These are phyloP conservation scores for Pelagophyceae sp. DNA, from an alignment of 352 stramenopile genomes.

Conservation along the genomic window DNA sequence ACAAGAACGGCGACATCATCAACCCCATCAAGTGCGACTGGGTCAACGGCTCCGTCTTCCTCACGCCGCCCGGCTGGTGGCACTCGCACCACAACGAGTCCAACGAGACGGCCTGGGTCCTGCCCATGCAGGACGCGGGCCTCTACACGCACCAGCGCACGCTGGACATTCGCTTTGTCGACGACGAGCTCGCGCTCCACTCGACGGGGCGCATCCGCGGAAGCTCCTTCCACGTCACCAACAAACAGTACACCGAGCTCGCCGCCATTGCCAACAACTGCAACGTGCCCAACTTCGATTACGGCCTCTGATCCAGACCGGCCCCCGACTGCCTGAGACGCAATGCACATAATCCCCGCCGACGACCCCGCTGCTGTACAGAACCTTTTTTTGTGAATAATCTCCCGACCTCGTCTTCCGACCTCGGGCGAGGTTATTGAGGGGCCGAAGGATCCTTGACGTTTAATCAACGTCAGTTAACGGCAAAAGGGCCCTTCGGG, in stretches of 20 bases:
- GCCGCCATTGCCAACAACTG: not conserved
- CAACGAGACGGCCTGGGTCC: constrained; percentile 35
- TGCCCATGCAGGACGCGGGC: constrained; percentile 37
- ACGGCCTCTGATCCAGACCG: constrained; percentile 8
- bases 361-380: too few species aligned
- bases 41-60: constrained; percentile 31
- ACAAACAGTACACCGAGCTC: constrained; percentile 19
- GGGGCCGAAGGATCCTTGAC: too few species aligned
- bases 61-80: constrained; percentile 41
- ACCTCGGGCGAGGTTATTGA: too few species aligned
- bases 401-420: too few species aligned
- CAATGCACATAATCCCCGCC: too few species aligned
- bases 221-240: constrained; percentile 15
- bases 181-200: constrained; percentile 20
- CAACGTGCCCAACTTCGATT: constrained; percentile 7
- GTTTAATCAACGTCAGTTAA: too few species aligned
- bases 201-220: constrained; percentile 11
- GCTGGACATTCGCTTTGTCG: constrained; percentile 35
- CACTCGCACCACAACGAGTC: constrained; percentile 40
- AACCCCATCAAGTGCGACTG: constrained; percentile 33
- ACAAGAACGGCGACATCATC: constrained; percentile 31
- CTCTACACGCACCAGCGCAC: constrained; percentile 36
- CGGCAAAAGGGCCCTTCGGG: too few species aligned
- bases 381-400: too few species aligned
- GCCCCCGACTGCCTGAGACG: too few species aligned